These are phyloP conservation scores for Hypericum perforatum DNA, from an alignment of 345 rosid species.

Conservation along the genomic window DNA sequence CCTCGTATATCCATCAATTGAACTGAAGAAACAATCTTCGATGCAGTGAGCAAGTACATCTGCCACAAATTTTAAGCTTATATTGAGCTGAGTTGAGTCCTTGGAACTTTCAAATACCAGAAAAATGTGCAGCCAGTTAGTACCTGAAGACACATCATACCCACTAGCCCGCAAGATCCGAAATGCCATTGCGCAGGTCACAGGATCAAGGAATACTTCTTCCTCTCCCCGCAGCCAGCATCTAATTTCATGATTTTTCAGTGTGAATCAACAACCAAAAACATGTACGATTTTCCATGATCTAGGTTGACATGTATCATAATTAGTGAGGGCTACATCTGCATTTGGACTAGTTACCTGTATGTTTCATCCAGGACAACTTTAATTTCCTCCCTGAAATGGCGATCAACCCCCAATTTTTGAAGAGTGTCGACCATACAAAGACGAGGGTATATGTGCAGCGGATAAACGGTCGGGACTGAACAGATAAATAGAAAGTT, in stretches of 20 bases:
- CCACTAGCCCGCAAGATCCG: conserved; percentile 37
- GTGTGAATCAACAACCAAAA: neutral
- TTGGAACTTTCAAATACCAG: neutral
- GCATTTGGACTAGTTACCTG: neutral
- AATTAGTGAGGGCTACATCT: no score
- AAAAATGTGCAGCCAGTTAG: neutral
- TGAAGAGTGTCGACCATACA: conserved; percentile 45
- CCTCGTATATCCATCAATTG: conserved; percentile 49
- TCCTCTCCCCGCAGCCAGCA: conserved; percentile 68
- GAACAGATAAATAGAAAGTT: neutral
- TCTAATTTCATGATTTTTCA: conserved; percentile 21
- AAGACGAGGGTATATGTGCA: conserved; percentile 46
- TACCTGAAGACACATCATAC: conserved; percentile 68
- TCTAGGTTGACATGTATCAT: no score
- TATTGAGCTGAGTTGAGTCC: neutral
- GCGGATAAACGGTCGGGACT: conserved; percentile 74
- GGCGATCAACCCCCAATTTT: conserved; percentile 28
- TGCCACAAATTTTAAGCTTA: conserved; percentile 22
- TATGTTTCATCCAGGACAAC: neutral
- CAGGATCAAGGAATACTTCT: conserved; percentile 48
- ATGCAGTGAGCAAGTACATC: conserved; percentile 43
- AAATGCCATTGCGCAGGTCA: conserved; percentile 33
- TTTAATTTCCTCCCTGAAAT: neutral
- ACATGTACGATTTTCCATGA: no score
- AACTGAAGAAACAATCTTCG: conserved; percentile 37